A percentile compares a stretch with the other conserved stretches of the same genome.
These are phyloP conservation scores for Plenodomus tracheiphilus DNA, from an alignment of 2,329 filamentous ascomycete genomes.

Conservation along the genomic window DNA sequence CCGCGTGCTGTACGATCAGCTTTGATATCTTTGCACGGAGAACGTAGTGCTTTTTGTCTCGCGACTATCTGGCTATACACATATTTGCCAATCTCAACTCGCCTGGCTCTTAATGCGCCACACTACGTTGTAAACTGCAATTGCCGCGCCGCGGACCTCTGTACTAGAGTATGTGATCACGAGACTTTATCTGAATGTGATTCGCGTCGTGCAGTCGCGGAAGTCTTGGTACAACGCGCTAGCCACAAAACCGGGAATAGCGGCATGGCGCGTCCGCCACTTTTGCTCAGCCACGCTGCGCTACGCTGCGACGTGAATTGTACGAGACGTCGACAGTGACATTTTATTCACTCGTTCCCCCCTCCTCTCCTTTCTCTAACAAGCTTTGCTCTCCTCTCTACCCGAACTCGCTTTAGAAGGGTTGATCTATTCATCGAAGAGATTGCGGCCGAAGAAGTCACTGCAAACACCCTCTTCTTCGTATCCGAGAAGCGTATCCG, in stretches of 20 bases:
- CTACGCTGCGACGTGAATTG: background rate
- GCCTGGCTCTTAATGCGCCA: no score
- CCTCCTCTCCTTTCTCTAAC: background rate
- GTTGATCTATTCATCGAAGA: no score
- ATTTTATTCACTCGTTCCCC: background rate
- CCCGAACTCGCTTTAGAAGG: no score
- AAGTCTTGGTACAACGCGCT: background rate
- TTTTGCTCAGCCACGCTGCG: constrained; percentile 8
- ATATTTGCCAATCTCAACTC: no score
- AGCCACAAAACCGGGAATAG: background rate
- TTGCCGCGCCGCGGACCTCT: background rate
- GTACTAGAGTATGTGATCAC: no score
- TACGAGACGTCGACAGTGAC: background rate
- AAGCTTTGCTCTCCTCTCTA: no score
- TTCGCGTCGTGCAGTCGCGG: background rate
- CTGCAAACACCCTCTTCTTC: background rate
- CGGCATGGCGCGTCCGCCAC: constrained; percentile 3
- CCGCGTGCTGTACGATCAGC: no score
- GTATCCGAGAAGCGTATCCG: background rate
- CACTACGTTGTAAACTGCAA: background rate
- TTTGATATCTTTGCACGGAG: no score
- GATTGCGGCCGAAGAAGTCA: no score
- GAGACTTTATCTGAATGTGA: background rate
- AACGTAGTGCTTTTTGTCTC: no score
- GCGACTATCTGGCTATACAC: no score